Evolutionary conservation across 2,329 filamentous ascomycete species (phyloP), one percentile per base, ranked within the genome.

Genomic region (Aaosphaeria arxii): DNA sequence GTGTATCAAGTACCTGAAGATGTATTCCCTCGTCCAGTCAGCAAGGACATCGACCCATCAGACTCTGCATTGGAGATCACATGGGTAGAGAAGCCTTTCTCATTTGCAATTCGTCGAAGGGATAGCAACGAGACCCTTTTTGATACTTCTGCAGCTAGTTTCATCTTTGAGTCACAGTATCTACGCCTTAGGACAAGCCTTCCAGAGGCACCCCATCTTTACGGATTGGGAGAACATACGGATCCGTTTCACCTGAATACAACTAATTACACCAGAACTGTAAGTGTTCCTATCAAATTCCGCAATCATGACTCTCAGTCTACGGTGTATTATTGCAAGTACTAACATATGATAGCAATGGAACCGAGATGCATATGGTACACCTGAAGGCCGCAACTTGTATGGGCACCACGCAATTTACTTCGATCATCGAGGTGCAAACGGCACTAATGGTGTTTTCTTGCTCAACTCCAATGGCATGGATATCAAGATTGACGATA

Each of bases 91-190:
- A 74, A 73, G 11, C 87, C 87, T 0, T 89, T 90, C 69, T 83
- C 80, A 11, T 91, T 90, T 70, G 76, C 75, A 0, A 76, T 91
- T 9, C 73, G 71, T 38, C 79, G 83, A 30, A 78, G 75, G 53
- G 74, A 72, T 41, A 84, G 74, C 2, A 78, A 74, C 38, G 78
- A 84, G 51, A 76, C 81, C 5, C 69, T 89, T 6, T 89, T 89
- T 66, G 85, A 91, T 59, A 88, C 86, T 0, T 84, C 83, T 0
- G 86, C 80, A 1, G 80, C 83, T 2, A 75, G 75, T 11, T 73
- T 92, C 3, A 75, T 92, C 30, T 94, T 91, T 56, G 85, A 92
- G 70, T 81, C 81, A 2, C 88, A 92, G 67, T 92, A 89, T 58
- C 70, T 92, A 29, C 81, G 85, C 11, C 74, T 92, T 47, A 79